Conservation (phyloP, 2,329 filamentous ascomycete species). For the Orbilia ellipsospora region DNA sequence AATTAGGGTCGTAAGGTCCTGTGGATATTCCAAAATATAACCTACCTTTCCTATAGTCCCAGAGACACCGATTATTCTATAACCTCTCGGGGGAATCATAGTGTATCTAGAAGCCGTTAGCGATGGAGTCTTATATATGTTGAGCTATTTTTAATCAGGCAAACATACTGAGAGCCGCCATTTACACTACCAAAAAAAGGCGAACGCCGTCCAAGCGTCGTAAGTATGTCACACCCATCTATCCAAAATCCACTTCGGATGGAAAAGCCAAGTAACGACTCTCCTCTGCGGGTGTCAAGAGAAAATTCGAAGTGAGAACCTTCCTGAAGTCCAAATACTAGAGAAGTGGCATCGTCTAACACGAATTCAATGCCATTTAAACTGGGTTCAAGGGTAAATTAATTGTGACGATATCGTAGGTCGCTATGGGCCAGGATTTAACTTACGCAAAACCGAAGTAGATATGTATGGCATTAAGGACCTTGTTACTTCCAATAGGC, state of each 20-base stretch:
- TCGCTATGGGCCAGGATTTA: constrained; percentile 61
- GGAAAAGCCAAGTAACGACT: constrained; percentile 87
- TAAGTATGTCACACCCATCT: constrained; percentile 89
- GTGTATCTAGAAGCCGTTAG: constrained; percentile 72
- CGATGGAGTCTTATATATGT: neutral
- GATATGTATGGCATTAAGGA: constrained; percentile 31
- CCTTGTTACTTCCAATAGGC: constrained; percentile 69
- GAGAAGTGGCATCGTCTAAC: constrained; percentile 85
- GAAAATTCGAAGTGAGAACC: constrained; percentile 75
- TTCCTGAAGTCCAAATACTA: constrained; percentile 85
- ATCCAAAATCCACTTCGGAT: constrained; percentile 77
- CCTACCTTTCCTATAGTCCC: constrained; percentile 65
- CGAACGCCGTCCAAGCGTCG: constrained; percentile 86
- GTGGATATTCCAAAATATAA: neutral
- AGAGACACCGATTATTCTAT: constrained; percentile 85
- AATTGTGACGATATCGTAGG: neutral
- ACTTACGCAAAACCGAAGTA: constrained; percentile 35
- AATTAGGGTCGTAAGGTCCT: neutral
- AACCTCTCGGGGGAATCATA: constrained; percentile 87
- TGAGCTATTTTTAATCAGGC: neutral
- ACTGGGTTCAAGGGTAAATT: constrained; percentile 60
- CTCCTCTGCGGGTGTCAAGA: constrained; percentile 81
- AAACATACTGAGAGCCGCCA: constrained; percentile 82
- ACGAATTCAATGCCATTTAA: constrained; percentile 85
- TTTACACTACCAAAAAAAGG: constrained; percentile 82